Evolutionary conservation across 805 yeast species (phyloP).

Genomic region (Cyberlindnera mycetangii): DNA sequence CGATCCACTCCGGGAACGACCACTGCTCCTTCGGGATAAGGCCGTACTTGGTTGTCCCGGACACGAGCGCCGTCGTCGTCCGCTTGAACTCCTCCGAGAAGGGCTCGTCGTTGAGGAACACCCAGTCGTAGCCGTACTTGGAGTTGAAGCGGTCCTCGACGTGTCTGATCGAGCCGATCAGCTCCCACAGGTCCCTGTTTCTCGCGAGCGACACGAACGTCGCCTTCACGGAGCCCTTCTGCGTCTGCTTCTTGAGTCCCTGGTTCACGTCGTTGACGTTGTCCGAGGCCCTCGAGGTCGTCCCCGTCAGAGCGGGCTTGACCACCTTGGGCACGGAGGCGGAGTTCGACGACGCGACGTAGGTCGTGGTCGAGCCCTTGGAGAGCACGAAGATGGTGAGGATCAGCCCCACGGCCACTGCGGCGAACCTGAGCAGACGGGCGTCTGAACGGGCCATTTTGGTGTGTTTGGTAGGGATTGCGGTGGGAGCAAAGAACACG

Average conservation of each 20-base stretch:
- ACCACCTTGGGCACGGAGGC: slow-evolving; percentile 11
- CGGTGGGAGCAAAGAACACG: background rate
- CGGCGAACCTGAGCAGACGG: slow-evolving; percentile 27
- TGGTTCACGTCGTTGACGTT: slow-evolving; percentile 15
- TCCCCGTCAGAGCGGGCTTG: slow-evolving; percentile 14
- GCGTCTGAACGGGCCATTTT: slow-evolving; percentile 31
- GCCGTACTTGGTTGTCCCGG: slow-evolving; percentile 65
- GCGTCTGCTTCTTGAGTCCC: slow-evolving; percentile 24
- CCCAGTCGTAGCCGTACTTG: slow-evolving; percentile 70
- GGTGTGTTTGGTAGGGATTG: too few relatives aligned
- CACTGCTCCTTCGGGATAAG: slow-evolving; percentile 59
- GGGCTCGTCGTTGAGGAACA: slow-evolving; percentile 67
- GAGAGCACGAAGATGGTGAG: slow-evolving; percentile 27
- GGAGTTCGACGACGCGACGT: slow-evolving; percentile 17
- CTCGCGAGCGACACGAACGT: slow-evolving; percentile 69
- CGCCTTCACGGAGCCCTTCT: slow-evolving; percentile 43
- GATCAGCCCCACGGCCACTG: slow-evolving; percentile 25
- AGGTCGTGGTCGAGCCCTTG: slow-evolving; percentile 28
- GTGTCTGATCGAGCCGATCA: slow-evolving; percentile 58
- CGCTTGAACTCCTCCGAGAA: slow-evolving; percentile 56
- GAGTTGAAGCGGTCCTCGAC: slow-evolving; percentile 68
- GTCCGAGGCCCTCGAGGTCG: slow-evolving; percentile 12
- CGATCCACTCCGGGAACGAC: slow-evolving; percentile 67
- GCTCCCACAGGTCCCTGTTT: slow-evolving; percentile 57
- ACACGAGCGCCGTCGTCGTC: slow-evolving; percentile 45